A percentile compares a stretch with the other conserved stretches of the same genome.
phyloP scores from a whole-genome alignment of 2,329 filamentous ascomycete genomes.

The Xylariaceae sp. region DNA sequence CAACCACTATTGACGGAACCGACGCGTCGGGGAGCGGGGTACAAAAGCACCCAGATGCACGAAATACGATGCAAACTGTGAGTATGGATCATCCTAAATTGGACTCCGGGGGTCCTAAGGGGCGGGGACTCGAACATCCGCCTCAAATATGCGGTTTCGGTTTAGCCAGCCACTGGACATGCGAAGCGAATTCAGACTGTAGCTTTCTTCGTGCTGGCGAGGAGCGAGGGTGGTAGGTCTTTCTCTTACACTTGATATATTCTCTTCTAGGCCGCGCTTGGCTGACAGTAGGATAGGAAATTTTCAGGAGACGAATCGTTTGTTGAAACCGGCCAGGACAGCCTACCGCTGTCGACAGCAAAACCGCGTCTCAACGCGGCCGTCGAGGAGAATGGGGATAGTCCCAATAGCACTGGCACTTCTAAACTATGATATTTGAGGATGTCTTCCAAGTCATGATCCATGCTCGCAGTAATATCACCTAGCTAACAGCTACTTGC shows the following conservation, averaged over 20 bases:
- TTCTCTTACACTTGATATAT: neutral
- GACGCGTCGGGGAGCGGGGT: constrained; percentile 5
- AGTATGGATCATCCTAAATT: constrained; percentile 26
- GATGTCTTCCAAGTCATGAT: neutral
- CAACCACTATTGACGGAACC: constrained; percentile 6
- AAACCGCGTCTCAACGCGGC: constrained; percentile 28
- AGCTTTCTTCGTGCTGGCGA: constrained; percentile 73
- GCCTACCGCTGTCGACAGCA: constrained; percentile 22
- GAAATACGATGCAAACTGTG: constrained; percentile 16
- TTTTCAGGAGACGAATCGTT: constrained; percentile 42
- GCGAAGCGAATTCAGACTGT: constrained; percentile 77
- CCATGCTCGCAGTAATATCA: neutral
- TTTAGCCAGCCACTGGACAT: constrained; percentile 72
- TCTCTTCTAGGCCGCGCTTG: constrained; percentile 8
- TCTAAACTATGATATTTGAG: constrained; percentile 18
- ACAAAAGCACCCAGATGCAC: constrained; percentile 3
- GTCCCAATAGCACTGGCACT: neutral
- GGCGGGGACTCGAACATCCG: constrained; percentile 1
- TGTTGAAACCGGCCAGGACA: constrained; percentile 24
- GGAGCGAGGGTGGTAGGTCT: constrained; percentile 78
- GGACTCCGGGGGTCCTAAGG: constrained; percentile 34
- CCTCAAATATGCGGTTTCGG: constrained; percentile 54
- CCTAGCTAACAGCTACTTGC: neutral
- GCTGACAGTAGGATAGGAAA: constrained; percentile 30
- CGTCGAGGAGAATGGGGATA: neutral